Conservation (phyloP, 2,329 filamentous ascomycete species). For the Alternaria consortialis region DNA sequence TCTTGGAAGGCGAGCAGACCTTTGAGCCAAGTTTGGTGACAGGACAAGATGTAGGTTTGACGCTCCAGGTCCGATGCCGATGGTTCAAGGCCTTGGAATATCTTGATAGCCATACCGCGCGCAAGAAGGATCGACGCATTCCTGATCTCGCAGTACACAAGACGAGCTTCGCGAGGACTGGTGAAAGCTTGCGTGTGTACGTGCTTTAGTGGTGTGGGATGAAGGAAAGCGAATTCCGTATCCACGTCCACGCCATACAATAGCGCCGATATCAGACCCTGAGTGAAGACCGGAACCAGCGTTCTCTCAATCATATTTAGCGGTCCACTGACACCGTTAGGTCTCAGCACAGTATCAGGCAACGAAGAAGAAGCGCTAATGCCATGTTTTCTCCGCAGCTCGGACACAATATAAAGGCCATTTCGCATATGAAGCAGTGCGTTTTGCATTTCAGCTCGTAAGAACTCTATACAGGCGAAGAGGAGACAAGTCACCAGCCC, state of each 20-base stretch:
- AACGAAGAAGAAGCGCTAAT: neutral
- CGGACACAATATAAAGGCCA: neutral
- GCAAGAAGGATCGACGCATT: constrained; percentile 11
- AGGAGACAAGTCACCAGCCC: constrained; percentile 54
- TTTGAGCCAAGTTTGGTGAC: constrained; percentile 12
- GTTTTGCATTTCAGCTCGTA: constrained; percentile 52
- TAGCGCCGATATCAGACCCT: constrained; percentile 22
- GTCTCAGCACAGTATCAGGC: neutral
- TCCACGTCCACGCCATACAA: constrained; percentile 20
- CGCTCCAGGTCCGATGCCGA: constrained; percentile 9
- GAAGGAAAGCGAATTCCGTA: constrained; percentile 6
- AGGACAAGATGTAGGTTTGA: neutral
- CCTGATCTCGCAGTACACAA: constrained; percentile 15
- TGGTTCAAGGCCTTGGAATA: neutral
- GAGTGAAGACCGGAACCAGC: constrained; percentile 26
- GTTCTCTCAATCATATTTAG: constrained; percentile 19
- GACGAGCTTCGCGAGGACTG: constrained; percentile 17
- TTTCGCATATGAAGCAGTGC: constrained; percentile 50
- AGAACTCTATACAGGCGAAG: constrained; percentile 54
- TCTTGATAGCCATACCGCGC: constrained; percentile 16
- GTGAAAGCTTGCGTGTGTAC: constrained; percentile 8
- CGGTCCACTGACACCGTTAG: neutral
- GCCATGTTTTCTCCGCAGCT: neutral
- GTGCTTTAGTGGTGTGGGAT: constrained; percentile 3
- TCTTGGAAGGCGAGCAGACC: neutral